Conservation (phyloP, 2,329 filamentous ascomycete genomes). For the Colletotrichum siamense region DNA sequence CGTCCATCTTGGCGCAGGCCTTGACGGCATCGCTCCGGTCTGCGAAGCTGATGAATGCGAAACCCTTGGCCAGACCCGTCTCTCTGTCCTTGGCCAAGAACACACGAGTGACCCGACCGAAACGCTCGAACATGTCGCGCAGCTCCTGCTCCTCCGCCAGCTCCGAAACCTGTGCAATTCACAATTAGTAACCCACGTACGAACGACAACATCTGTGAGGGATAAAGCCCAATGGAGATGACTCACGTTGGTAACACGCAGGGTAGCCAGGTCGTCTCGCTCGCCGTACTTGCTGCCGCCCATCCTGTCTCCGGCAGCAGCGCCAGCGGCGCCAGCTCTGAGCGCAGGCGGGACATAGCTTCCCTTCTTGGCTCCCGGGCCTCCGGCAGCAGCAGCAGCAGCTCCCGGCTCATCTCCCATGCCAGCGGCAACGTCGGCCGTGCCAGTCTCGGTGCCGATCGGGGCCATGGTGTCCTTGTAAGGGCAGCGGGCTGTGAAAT, state of each 20-base stretch:
- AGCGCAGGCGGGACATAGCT: slow-evolving; percentile 96
- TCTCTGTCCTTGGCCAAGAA: slow-evolving; percentile 98
- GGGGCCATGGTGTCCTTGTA: slow-evolving; percentile 99
- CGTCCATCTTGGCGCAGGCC: slow-evolving; percentile 98
- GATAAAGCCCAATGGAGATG: not conserved
- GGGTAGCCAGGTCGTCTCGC: slow-evolving; percentile 93
- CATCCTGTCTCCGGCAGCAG: slow-evolving; percentile 80
- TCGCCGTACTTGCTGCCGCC: slow-evolving; percentile 82
- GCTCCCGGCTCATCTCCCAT: slow-evolving; percentile 53
- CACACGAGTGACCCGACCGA: slow-evolving; percentile 94
- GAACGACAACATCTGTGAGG: not conserved
- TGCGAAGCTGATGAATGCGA: slow-evolving; percentile 97
- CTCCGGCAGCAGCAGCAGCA: slow-evolving; percentile 60
- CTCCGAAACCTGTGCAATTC: slow-evolving; percentile 77
- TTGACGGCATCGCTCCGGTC: slow-evolving; percentile 89
- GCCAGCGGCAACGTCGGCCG: slow-evolving; percentile 60
- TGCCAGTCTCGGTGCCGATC: slow-evolving; percentile 62
- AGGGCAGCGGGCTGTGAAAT: slow-evolving; percentile 98
- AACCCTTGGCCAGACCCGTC: slow-evolving; percentile 95
- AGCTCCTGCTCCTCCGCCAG: slow-evolving; percentile 96
- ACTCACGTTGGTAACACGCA: slow-evolving; percentile 96
- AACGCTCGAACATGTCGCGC: slow-evolving; percentile 97
- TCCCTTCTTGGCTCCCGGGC: slow-evolving; percentile 72
- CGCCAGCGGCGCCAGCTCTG: slow-evolving; percentile 69
- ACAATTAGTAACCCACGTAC: not conserved